phyloP scores from a whole-genome alignment of 495 filamentous ascomycete genomes.

The Aspergillus sclerotiicarbonarius region DNA sequence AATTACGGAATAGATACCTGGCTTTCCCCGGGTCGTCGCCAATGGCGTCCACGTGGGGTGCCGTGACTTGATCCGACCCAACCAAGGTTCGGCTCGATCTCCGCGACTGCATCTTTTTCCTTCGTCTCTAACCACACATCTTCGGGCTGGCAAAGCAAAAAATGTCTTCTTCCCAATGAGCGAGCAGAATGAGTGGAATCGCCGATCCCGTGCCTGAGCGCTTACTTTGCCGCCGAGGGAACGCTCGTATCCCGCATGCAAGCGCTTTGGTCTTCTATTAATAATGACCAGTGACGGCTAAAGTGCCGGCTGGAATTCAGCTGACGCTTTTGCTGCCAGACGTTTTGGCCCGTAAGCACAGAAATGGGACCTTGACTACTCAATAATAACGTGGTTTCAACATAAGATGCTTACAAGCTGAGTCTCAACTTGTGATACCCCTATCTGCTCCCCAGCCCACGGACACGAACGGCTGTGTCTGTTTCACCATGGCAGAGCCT shows the following conservation, averaged over 20 bases:
- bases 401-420: constrained; percentile 2
- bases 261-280: constrained; percentile 1
- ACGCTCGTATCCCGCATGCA: constrained; percentile 11
- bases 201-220: constrained; percentile 8
- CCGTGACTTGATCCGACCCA: too few species aligned
- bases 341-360: constrained; percentile 15
- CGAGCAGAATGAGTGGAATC: constrained; percentile 8
- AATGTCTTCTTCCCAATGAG: not conserved
- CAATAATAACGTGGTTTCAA: constrained; percentile 6
- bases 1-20: too few species aligned
- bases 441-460: not conserved
- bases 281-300: constrained; percentile 1
- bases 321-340: not conserved
- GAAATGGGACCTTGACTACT: not conserved
- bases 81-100: too few species aligned
- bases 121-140: constrained; percentile 10
- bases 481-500: constrained; percentile 4
- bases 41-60: too few species aligned
- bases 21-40: too few species aligned
- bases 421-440: constrained; percentile 6
- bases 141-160: constrained; percentile 15
- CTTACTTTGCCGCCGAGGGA: constrained; percentile 3
- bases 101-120: too few species aligned
- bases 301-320: not conserved
- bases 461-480: not conserved